phyloP scores from a whole-genome alignment of 768 basidiomycete species.

The Pleurotus cornucopiae region DNA sequence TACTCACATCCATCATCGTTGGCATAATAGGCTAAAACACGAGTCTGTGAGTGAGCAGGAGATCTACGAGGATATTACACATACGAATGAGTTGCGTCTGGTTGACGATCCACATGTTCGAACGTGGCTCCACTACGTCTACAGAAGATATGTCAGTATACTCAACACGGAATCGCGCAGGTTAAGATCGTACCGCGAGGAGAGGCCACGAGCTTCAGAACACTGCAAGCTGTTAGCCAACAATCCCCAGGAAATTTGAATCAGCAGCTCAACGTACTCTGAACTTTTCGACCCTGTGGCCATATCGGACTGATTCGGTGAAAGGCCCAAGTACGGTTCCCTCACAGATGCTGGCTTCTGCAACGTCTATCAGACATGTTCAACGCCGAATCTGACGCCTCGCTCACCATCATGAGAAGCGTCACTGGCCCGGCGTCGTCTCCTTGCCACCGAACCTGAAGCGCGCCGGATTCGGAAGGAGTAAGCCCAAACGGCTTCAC shows the following conservation, averaged over 20 bases:
- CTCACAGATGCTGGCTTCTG: not conserved
- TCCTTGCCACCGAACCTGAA: not conserved
- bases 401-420: not conserved
- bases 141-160: not conserved
- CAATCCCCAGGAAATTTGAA: not conserved
- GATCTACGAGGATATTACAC: not conserved
- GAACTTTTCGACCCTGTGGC: not conserved
- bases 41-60: not conserved
- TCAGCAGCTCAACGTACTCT: not conserved
- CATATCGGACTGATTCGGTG: not conserved
- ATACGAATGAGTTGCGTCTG: not conserved
- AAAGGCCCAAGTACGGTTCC: not conserved
- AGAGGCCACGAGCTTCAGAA: not conserved
- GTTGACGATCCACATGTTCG: not conserved
- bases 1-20: not conserved
- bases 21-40: not conserved
- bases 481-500: not conserved
- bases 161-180: too few species aligned
- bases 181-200: not conserved
- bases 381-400: not conserved
- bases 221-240: not conserved
- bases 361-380: not conserved
- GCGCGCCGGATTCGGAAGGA: not conserved
- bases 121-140: not conserved
- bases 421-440: not conserved